Evolutionary conservation across 164 flowering plant species (phyloP).

Genomic region (Dillenia suffruticosa): DNA sequence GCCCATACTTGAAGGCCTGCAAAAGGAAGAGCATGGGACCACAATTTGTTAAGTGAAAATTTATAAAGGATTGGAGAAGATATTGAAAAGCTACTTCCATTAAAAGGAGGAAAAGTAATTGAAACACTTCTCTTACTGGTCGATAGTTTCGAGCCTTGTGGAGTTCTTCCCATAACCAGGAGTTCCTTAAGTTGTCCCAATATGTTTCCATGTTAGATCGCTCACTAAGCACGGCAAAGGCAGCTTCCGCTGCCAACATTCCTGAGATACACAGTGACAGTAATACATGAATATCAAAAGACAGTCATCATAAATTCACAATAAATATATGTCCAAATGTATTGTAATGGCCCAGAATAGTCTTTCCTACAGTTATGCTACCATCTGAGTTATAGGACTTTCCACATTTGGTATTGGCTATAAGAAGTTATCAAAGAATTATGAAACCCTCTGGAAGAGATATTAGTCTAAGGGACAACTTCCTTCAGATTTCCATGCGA

Average conservation of each 20-base stretch:
- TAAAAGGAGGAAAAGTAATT: not conserved
- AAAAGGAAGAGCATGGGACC: conserved; percentile 8
- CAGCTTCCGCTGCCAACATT: conserved; percentile 94
- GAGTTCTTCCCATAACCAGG: conserved; percentile 98
- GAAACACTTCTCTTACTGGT: conserved; percentile 52
- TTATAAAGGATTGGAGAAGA: conserved; percentile 1
- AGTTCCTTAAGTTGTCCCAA: conserved; percentile 64
- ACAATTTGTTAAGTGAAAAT: not conserved
- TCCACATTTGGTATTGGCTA: no score
- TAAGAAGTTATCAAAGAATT: no score
- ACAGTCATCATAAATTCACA: no score
- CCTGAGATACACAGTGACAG: conserved; percentile 33
- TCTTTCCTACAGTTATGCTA: no score
- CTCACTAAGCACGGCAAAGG: conserved; percentile 54
- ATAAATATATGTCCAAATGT: no score
- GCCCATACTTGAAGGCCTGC: conserved; percentile 91
- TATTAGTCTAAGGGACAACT: no score
- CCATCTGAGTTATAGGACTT: no score
- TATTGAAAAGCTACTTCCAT: conserved; percentile 1
- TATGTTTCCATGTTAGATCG: conserved; percentile 55
- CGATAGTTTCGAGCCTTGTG: conserved; percentile 76
- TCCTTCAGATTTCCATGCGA: no score
- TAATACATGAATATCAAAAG: not conserved
- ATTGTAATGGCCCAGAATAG: no score
- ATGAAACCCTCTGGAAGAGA: no score